Evolutionary conservation across 1,284 basidiomycete species (phyloP).

Genomic region (Tylopilus orsonianus): DNA sequence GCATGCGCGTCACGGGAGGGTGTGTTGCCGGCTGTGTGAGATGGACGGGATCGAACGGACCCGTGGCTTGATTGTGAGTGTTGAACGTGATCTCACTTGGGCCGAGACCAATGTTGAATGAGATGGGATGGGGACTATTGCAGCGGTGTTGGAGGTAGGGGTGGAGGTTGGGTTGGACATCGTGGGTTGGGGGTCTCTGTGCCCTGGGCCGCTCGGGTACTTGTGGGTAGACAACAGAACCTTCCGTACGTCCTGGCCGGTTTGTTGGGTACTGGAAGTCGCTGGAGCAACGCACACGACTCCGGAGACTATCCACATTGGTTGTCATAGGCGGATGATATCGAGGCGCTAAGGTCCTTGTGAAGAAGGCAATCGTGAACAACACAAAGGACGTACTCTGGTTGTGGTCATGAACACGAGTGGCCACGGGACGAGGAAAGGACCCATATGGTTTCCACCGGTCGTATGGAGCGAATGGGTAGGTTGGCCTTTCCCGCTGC

Average conservation of each 20-base stretch:
- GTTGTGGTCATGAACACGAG: slow-evolving; percentile 34
- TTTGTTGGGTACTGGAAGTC: neutral
- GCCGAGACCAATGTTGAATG: slow-evolving; percentile 46
- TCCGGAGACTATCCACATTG: slow-evolving; percentile 21
- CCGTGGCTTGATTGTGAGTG: neutral
- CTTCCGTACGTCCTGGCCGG: neutral
- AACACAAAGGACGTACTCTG: slow-evolving; percentile 34
- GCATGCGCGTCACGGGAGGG: slow-evolving; percentile 54
- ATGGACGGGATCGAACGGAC: slow-evolving; percentile 40
- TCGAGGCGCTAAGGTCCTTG: slow-evolving; percentile 20
- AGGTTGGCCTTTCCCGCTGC: neutral
- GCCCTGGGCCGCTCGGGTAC: slow-evolving; percentile 44
- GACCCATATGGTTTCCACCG: slow-evolving; percentile 2
- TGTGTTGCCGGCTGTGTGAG: slow-evolving; percentile 56
- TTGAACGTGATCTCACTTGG: slow-evolving; percentile 1
- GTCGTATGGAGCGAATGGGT: neutral
- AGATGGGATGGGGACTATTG: slow-evolving; percentile 44
- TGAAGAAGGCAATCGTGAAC: neutral
- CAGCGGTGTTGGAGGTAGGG: slow-evolving; percentile 49
- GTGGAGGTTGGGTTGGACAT: slow-evolving; percentile 57
- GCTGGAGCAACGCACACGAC: neutral
- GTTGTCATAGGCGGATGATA: slow-evolving; percentile 21
- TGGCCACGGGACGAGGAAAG: neutral
- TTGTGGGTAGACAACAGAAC: neutral
- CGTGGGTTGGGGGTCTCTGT: slow-evolving; percentile 41